Base-by-base conservation (phyloP, 805 yeast genomes). In the Nakazawaea pomicola region DNA sequence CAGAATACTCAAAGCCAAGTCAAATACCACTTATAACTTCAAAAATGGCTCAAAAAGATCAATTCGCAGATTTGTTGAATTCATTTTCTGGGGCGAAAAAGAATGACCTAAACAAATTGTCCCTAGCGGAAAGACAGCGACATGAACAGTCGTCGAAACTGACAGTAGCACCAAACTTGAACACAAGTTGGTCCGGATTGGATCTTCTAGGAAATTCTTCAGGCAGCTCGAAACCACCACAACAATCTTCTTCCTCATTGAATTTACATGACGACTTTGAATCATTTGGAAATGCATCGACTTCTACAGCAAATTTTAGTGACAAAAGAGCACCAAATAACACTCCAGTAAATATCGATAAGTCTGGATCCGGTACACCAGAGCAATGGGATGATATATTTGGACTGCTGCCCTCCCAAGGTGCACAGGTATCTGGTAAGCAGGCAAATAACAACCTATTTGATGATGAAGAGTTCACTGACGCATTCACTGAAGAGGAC, bases 51-150 rank as follows among this genome's bases (percentile, higher is more conserved):
- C 39, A 40, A 24, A 40, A 53, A 30, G 75, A 70, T 47, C 59
- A 70, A 17, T 70, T 70, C 62, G 74, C 75, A 2, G 62, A 65
- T 46, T 54, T 70, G 20, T 52, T 70, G 40, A 51, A 55, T 21
- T 53, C 62, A 7, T 60, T 61, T 17, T 53, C 56, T 12, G 27
- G 47, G 15, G 19, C 44, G 29, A 50, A 53, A 42, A 55, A 54
- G 36, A 47, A 50, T 29, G 50, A 52, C 19, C 49, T 49, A 19
- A 46, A 60, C 1, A 57, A 56, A 23, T 35, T 66, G 27, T 50
- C 65, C 0, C 41, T 67, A 35, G 53, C 57, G 2, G 68, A 70
- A 46, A 57, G 67, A 34, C 61, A 60, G 49, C 53, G 50, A 38
- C 46, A 44, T 31, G 30, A 17, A 19, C 38, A 41, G 34, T 24